Base-by-base conservation (phyloP, 345 rosid species). In the Aquilaria malaccensis region DNA sequence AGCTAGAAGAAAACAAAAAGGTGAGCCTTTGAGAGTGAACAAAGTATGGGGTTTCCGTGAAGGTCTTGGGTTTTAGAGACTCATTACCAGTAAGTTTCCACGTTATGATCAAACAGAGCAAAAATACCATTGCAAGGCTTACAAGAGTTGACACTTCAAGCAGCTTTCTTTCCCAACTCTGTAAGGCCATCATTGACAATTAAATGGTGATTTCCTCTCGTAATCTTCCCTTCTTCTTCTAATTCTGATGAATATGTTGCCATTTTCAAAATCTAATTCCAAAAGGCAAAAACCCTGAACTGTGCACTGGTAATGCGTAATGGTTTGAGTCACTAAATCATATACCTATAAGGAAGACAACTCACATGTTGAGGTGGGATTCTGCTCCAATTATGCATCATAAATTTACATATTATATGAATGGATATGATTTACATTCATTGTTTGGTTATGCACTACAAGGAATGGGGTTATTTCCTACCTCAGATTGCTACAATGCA, bases 91-190 rank as follows among this genome's bases (percentile, higher is more conserved):
- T 82, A 86, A 55, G 94, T 81, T 33, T 87, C 96, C 58, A 83
- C 82, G 74, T 79, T 91, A 63, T 95, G 94, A 65, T 95, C 97
- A 37, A 89, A 85, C 64, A 95, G 91, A 72, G 83, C 74, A 63
- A 81, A 74, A 79, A 91, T 94, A 55, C 91, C 88, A 68, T 95
- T 91, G 32, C 98, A 94, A 2, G 93, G 84, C 77, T 95, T 91
- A 75, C 97, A 91, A 57, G 97, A 95, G 83, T 96, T 95, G 14
- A 91, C 96, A 54, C 92, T 89, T 97, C 98, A 93, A 59, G 91
- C 89, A 31, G 96, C 98, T 53, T 89, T 93, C 58, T 84, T 89
- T 0, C 96, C 87, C 88, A 89, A 80, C 69, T 93, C 98, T 75
- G 96, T 69, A 7, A 87, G 86, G 72, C 84, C 96, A 1, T 87